Base-by-base conservation (phyloP, 164 flowering plant species). In the Euptelea pleiosperma region DNA sequence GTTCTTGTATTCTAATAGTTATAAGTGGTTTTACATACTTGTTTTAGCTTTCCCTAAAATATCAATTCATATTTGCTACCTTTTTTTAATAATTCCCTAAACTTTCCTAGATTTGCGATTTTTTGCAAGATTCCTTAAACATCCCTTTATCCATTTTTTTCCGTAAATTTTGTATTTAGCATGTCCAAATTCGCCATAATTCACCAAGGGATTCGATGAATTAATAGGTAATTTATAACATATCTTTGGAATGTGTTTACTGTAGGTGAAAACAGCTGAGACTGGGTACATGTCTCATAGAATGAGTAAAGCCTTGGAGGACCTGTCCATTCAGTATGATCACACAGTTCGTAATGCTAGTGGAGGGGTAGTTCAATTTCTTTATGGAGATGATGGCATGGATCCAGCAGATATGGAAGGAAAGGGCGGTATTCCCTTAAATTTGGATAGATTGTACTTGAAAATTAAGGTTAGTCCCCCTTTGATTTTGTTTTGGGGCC, bases 221-320 rank as follows among this genome's bases (percentile, higher is more conserved):
- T n/a, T n/a, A n/a, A n/a, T n/a, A 11, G 14, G 40, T 10, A 18
- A 6, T 3, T 18, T 21, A 5, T 18, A 34, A 35, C 12, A 47
- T 5, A 34, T 0, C 8, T 33, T 26, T 35, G 18, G 16, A 31
- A 36, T 65, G 26, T 62, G 40, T 51, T 40, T 36, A 19, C 35
- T 75, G 57, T 80, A 94, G 99, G 99, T 94, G 37, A 94, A 94
- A 82, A 94, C 99, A 15, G 99, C 99, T 62, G 97, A 91, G 55
- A 94, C 99, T 42, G 96, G 99, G 2, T 94, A 94, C 61, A 86
- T 94, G 96, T 88, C 99, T 45, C 96, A 97, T 70, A 73, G 96
- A 78, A 71, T 94, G 58, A 89, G 87, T 57, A 94, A 94, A 75
- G 78, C 85, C 30, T 71, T 94, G 77, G 99, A 94, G 71, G 99